phyloP scores from a whole-genome alignment of 768 basidiomycete species.

The Lactarius vividus region DNA sequence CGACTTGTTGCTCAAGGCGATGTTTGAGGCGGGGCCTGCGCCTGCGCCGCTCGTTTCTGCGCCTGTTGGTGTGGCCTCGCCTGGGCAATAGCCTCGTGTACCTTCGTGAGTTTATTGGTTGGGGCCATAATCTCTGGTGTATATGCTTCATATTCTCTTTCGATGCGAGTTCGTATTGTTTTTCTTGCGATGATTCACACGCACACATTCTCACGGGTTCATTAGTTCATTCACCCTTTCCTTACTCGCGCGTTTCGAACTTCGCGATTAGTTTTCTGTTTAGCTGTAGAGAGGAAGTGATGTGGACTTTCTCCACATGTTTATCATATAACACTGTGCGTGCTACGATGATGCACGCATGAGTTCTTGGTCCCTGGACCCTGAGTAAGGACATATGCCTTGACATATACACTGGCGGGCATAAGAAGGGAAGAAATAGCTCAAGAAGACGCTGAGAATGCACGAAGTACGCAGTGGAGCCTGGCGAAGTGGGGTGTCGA shows the following conservation, averaged over 20 bases:
- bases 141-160: conserved; percentile 11
- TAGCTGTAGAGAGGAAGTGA: not conserved
- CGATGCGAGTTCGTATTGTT: no score
- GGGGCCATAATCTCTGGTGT: no score
- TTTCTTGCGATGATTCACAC: no score
- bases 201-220: no score
- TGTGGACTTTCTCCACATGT: not conserved
- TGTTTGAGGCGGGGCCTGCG: conserved; percentile 54
- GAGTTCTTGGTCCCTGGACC: not conserved
- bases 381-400: not conserved
- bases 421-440: no score
- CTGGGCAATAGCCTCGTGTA: not conserved
- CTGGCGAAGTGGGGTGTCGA: no score
- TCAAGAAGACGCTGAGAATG: no score
- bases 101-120: no score
- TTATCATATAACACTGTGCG: not conserved
- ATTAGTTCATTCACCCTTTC: not conserved
- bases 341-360: not conserved
- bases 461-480: no score
- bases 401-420: no score
- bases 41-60: not conserved
- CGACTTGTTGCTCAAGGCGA: conserved; percentile 82
- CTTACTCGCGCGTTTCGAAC: not conserved
- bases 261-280: not conserved
- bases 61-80: not conserved